A percentile compares a stretch with the other conserved stretches of the same genome.
These are phyloP conservation scores for Geosiphon pyriformis DNA, from an alignment of 192 early-diverging fungal species.

Conservation along the genomic window DNA sequence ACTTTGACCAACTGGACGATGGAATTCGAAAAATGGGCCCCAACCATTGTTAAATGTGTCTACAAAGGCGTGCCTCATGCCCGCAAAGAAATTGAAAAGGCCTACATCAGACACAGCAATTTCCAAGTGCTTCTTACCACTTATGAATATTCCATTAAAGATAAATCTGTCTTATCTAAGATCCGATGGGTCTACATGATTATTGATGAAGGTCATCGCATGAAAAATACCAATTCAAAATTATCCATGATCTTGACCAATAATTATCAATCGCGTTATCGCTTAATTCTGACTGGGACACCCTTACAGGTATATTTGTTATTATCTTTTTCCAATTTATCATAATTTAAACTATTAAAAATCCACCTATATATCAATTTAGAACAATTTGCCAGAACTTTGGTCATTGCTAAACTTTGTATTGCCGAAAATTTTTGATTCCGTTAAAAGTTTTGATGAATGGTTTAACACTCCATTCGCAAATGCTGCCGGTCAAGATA, in stretches of 20 bases:
- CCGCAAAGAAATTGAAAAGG: slow-evolving; percentile 64
- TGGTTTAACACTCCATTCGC: slow-evolving; percentile 98
- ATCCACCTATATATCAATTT: background rate
- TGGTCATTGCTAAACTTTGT: slow-evolving; percentile 97
- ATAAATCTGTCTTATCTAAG: slow-evolving; percentile 78
- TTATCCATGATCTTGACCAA: slow-evolving; percentile 81
- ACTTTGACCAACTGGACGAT: slow-evolving; percentile 95
- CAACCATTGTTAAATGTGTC: slow-evolving; percentile 77
- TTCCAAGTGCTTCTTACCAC: slow-evolving; percentile 98
- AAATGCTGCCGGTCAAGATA: slow-evolving; percentile 73
- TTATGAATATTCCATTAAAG: slow-evolving; percentile 95
- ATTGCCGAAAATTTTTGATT: slow-evolving; percentile 93
- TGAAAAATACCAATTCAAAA: slow-evolving; percentile 93
- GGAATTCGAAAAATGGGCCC: slow-evolving; percentile 99
- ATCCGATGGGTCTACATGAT: slow-evolving; percentile 98
- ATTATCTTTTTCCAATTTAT: too few relatives aligned
- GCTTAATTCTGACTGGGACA: slow-evolving; percentile 95
- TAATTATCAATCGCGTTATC: slow-evolving; percentile 84
- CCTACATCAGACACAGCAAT: slow-evolving; percentile 63
- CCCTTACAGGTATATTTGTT: slow-evolving; percentile 72
- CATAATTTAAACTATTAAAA: too few relatives aligned
- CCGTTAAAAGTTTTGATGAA: slow-evolving; percentile 95
- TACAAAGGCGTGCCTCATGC: slow-evolving; percentile 85
- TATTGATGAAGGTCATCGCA: slow-evolving; percentile 98
- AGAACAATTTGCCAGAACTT: slow-evolving; percentile 96